phyloP scores from a whole-genome alignment of 345 rosid genomes.

The Excoecaria cochinchinensis region DNA sequence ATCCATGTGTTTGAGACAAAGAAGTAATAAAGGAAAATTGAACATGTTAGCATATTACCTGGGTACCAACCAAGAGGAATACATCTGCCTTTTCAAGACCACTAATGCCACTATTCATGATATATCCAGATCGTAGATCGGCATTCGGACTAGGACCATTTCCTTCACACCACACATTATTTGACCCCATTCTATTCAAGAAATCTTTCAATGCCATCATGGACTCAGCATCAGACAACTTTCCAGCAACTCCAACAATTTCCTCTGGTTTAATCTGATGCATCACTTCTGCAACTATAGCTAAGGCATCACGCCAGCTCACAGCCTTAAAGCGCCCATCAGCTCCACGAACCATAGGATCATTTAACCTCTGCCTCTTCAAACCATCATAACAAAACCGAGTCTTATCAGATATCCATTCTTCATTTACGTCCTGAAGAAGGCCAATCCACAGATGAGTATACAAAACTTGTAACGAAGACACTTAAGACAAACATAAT shows the following conservation, averaged over 20 bases:
- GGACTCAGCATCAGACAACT: conserved; percentile 95
- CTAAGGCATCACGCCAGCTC: conserved; percentile 95
- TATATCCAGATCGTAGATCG: conserved; percentile 87
- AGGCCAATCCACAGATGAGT: conserved; percentile 14
- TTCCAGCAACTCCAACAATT: conserved; percentile 87
- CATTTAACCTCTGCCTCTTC: conserved; percentile 97
- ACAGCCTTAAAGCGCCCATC: conserved; percentile 90
- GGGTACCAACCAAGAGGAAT: conserved; percentile 93
- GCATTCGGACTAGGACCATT: conserved; percentile 71
- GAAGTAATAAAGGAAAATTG: background rate
- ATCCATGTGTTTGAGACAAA: background rate
- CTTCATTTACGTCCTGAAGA: conserved; percentile 95
- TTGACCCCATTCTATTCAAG: conserved; percentile 90
- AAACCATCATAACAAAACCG: conserved; percentile 93
- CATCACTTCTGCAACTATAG: conserved; percentile 79
- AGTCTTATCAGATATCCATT: conserved; percentile 99
- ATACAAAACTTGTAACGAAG: conserved; percentile 4
- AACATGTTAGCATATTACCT: conserved; percentile 43
- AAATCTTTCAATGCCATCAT: conserved; percentile 98
- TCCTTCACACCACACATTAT: conserved; percentile 94
- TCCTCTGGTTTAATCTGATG: conserved; percentile 81
- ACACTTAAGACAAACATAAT: background rate
- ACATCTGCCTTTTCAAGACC: conserved; percentile 93
- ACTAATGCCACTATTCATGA: conserved; percentile 82
- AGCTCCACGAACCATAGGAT: conserved; percentile 91